These are phyloP conservation scores for Clonostachys chloroleuca DNA, from an alignment of 2,329 filamentous ascomycete genomes.

Conservation along the genomic window DNA sequence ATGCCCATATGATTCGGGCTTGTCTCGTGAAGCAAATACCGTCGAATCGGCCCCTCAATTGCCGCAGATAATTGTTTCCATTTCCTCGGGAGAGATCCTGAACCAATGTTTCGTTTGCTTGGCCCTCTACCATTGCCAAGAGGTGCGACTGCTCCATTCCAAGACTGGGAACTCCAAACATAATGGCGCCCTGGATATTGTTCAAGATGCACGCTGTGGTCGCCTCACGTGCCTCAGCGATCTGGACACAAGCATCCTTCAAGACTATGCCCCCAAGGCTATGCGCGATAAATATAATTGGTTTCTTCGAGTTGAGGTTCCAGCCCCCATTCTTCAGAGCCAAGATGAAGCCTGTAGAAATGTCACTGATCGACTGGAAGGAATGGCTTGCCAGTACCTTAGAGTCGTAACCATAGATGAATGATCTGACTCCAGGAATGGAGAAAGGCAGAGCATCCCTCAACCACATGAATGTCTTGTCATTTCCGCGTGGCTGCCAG, in stretches of 20 bases:
- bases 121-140: neutral
- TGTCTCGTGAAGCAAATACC: too few species aligned
- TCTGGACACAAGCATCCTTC: neutral
- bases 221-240: neutral
- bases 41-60: too few species aligned
- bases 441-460: neutral
- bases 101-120: neutral
- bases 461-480: neutral
- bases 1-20: neutral
- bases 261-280: constrained; percentile 1
- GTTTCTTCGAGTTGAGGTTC: neutral
- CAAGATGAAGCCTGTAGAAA: neutral
- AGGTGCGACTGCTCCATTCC: neutral
- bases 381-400: neutral
- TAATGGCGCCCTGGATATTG: neutral
- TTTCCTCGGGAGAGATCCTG: neutral
- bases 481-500: neutral
- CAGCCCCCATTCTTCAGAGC: neutral
- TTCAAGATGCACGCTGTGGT: neutral
- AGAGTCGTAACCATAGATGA: neutral
- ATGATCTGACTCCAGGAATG: neutral
- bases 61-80: too few species aligned
- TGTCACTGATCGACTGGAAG: neutral
- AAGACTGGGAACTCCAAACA: neutral
- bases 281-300: neutral